phyloP scores from a whole-genome alignment of 2,329 filamentous ascomycete genomes.

The Fulvia fulva region DNA sequence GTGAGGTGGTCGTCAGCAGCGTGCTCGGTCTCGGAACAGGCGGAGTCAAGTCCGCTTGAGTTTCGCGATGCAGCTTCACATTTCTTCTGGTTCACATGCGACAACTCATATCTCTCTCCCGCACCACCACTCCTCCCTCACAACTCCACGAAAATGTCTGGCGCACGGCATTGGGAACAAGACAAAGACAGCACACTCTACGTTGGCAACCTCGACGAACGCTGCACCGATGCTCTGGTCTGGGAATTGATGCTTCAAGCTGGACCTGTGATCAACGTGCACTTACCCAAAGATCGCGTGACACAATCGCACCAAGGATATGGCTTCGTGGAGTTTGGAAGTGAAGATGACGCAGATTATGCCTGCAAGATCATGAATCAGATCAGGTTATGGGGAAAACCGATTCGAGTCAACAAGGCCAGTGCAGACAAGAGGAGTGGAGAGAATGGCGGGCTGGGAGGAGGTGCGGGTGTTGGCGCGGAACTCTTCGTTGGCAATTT shows the following conservation, averaged over 20 bases:
- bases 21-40: background rate
- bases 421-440: conserved; percentile 91
- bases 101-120: background rate
- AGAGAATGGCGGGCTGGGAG: conserved; percentile 83
- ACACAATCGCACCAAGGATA: conserved; percentile 96
- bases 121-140: background rate
- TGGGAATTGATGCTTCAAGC: conserved; percentile 99
- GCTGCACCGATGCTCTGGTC: conserved; percentile 81
- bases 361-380: conserved; percentile 96
- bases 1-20: conserved; percentile 2
- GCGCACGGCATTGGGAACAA: conserved; percentile 79
- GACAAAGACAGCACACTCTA: conserved; percentile 98
- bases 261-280: conserved; percentile 94
- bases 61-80: background rate
- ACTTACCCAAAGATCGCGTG: conserved; percentile 96
- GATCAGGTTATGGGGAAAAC: conserved; percentile 87
- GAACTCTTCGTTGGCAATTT: conserved; percentile 97
- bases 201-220: conserved; percentile 97
- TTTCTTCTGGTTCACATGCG: background rate
- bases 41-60: conserved; percentile 3
- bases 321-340: conserved; percentile 97
- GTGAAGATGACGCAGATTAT: conserved; percentile 93
- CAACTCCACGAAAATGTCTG: conserved; percentile 53
- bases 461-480: conserved; percentile 84
- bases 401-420: conserved; percentile 92